Base-by-base conservation (phyloP, 164 flowering plant genomes). In the Akebia trifoliata region DNA sequence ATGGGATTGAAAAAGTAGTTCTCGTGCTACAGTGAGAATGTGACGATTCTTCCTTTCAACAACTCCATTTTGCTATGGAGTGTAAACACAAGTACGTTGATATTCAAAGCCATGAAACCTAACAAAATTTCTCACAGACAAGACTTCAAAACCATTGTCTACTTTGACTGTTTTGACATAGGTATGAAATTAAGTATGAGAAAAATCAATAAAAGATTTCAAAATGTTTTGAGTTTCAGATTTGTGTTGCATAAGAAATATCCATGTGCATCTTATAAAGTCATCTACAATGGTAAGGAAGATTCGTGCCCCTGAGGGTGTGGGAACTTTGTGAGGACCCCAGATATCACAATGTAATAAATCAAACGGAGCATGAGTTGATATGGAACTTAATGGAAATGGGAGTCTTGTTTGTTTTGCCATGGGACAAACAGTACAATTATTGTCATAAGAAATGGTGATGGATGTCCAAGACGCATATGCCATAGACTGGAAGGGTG, bases 181-280 rank as follows among this genome's bases (percentile, higher is more conserved):
- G 0, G 50, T 30, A 50, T 39, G 49, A 39, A 60, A 60, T 40
- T 60, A 26, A 50, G 48, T 50, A 8, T 36, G 1, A 4, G 52
- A 26, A 43, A 45, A 54, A 44, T 8, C 14, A 42, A 51, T 20
- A 20, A 52, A 61, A n/a, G 47, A 50, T 45, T 24, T 9, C 14
- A 60, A 37, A 38, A 60, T 36, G 5, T 36, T 21, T 45, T 45
- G 51, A 21, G 42, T 35, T 34, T 36, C 42, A 2, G 20, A 53
- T 26, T 62, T 54, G n/a, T 8, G n/a, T 54, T 62, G 46, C 61
- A 63, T 63, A 29, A 63, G n/a, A 56, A 18, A 49, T 5, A 55
- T 24, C 48, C 48, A 38, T 11, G 36, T 36, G 12, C 42, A 34
- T 0, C 56, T 37, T 17, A 29, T 34, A 54, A 35, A 20, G 2